Evolutionary conservation across 164 flowering plant species (phyloP).

Genomic region (Kingdonia uniflora): DNA sequence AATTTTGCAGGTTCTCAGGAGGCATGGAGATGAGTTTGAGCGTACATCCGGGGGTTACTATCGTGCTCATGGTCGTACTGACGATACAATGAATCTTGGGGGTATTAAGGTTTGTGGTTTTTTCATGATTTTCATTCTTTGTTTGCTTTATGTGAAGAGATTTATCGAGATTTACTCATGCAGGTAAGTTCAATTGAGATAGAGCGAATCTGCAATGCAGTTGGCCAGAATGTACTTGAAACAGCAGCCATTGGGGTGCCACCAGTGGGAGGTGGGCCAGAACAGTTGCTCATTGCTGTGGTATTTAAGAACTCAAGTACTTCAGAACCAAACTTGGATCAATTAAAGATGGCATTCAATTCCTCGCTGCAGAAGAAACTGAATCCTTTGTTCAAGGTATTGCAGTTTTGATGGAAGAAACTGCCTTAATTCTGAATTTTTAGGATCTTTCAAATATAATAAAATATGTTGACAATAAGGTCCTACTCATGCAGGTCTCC

Average conservation of each 20-base stretch:
- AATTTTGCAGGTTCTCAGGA: constrained; percentile 56
- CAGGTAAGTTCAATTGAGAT: constrained; percentile 97
- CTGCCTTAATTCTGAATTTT: no score
- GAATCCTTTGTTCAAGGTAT: constrained; percentile 88
- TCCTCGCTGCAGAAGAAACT: constrained; percentile 66
- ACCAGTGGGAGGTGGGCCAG: constrained; percentile 82
- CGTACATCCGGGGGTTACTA: constrained; percentile 73
- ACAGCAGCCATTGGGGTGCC: constrained; percentile 94
- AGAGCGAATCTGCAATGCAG: constrained; percentile 71
- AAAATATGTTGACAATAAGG: no score
- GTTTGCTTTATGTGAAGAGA: not conserved
- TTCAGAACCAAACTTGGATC: constrained; percentile 24
- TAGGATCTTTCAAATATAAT: no score
- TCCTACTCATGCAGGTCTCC: no score
- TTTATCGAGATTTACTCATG: not conserved
- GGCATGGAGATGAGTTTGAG: constrained; percentile 95
- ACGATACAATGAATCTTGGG: constrained; percentile 99
- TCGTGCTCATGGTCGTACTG: constrained; percentile 95
- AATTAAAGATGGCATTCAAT: constrained; percentile 49
- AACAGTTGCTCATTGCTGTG: constrained; percentile 62
- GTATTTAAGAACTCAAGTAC: constrained; percentile 50
- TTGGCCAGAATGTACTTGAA: constrained; percentile 52
- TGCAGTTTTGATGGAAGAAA: no score
- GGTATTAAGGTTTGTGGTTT: constrained; percentile 78
- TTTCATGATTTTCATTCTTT: not conserved